Evolutionary conservation across 495 filamentous ascomycete genomes (phyloP), one percentile per base, ranked within the genome.

Genomic region (Trichoderma reesei): DNA sequence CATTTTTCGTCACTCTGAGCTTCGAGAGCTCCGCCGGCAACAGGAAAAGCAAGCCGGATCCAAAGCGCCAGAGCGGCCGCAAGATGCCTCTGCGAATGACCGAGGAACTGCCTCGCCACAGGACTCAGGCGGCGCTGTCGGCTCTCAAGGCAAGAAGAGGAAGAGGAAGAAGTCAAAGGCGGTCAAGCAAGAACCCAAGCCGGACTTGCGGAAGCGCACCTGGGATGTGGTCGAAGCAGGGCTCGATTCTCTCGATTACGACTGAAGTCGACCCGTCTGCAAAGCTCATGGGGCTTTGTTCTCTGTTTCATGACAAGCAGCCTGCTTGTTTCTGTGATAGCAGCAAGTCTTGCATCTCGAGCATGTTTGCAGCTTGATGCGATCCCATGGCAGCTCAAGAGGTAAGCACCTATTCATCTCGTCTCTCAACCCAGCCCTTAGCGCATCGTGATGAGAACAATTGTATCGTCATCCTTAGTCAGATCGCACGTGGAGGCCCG

Each of bases 1-100:
- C 18, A 94, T 96, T 44, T 96, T 98, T 71, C 80, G 94, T 65
- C 89, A 94, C 71, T 94, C 88, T 14, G 94, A 98, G 75, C 82
- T 98, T 51, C 85, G 96, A 69, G 70, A 80, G 8, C 75, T 96
- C 18, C 74, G 90, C 3, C 83, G 88, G 10, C 79, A 63, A 38
- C 65, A 71, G 54, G 67, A 71, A 48, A 75, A 71, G 60, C 70
- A 74, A 34, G 62, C 41, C 51, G 13, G 18, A 13, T 20, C 38
- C 41, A 63, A 48, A 46, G 26, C 26, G 1, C 18, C 59, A 41
- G 59, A 36, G 8, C 34, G 7, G n/a, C 33, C 36, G 14, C 36
- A 9, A 41, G 59, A 20, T 41, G 36, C 36, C 3, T 38, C 59
- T n/a, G 9, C 46, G 33, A 41, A 64, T 38, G 67, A 68, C 39